These are phyloP conservation scores for Trichoderma asperellum DNA, from an alignment of 2,329 filamentous ascomycete species.

Conservation along the genomic window DNA sequence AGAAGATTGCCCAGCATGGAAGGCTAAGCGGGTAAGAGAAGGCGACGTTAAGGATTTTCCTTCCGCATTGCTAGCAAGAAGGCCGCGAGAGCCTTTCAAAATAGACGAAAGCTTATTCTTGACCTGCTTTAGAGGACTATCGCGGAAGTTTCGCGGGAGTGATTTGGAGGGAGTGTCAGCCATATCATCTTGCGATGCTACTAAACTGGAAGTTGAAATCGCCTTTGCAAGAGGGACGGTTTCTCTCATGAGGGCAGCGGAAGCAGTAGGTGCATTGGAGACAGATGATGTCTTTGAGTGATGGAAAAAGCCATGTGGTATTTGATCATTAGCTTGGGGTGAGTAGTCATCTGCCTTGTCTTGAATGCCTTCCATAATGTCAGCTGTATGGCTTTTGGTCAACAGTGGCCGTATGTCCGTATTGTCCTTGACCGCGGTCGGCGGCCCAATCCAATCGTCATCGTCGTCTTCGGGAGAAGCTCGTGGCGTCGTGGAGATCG, in stretches of 20 bases:
- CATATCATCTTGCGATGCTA: conserved; percentile 50
- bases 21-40: conserved; percentile 51
- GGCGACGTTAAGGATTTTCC: conserved; percentile 63
- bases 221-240: conserved; percentile 57
- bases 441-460: conserved; percentile 67
- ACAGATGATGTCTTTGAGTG: conserved; percentile 68
- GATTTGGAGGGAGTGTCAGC: conserved; percentile 60
- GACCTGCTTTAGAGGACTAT: conserved; percentile 86
- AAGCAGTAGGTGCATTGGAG: conserved; percentile 51
- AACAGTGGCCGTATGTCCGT: conserved; percentile 53
- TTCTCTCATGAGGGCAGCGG: conserved; percentile 31
- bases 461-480: conserved; percentile 59
- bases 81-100: conserved; percentile 81
- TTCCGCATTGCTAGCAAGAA: conserved; percentile 76
- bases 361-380: conserved; percentile 62
- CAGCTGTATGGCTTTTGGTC: conserved; percentile 63
- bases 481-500: conserved; percentile 56
- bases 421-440: conserved; percentile 40
- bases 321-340: conserved; percentile 41
- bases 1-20: conserved; percentile 51
- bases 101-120: conserved; percentile 93
- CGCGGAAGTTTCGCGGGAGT: conserved; percentile 60
- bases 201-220: conserved; percentile 58
- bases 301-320: conserved; percentile 32
- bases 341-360: conserved; percentile 53